These are phyloP conservation scores for Aspergillus piperis DNA, from an alignment of 2,329 filamentous ascomycete genomes.

Conservation along the genomic window DNA sequence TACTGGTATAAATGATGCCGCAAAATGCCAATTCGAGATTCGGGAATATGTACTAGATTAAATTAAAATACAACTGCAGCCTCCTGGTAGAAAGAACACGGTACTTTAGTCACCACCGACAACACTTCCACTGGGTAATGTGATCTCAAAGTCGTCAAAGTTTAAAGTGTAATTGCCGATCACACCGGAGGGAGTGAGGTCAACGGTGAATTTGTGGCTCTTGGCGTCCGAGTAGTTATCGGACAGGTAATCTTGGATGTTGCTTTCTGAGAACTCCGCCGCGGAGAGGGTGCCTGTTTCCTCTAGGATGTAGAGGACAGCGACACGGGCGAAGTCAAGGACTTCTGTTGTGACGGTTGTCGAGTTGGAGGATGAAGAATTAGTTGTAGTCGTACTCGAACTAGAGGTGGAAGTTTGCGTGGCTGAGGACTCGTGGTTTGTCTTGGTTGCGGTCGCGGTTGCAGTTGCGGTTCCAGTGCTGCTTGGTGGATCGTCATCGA, in stretches of 20 bases:
- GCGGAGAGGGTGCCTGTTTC: slow-evolving; percentile 34
- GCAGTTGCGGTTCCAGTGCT: slow-evolving; percentile 21
- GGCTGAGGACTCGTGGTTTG: slow-evolving; percentile 10
- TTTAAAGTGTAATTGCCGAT: slow-evolving; percentile 34
- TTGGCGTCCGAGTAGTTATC: slow-evolving; percentile 27
- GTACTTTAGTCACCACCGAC: slow-evolving; percentile 23
- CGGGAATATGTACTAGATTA: background rate
- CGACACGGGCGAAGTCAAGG: slow-evolving; percentile 39
- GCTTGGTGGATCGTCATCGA: slow-evolving; percentile 25
- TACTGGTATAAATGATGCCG: background rate
- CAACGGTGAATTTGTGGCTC: slow-evolving; percentile 24
- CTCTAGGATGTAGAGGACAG: slow-evolving; percentile 46
- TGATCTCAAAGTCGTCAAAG: slow-evolving; percentile 41
- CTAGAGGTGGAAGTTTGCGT: slow-evolving; percentile 19
- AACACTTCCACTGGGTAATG: slow-evolving; percentile 19
- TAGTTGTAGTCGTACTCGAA: background rate
- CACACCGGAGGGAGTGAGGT: slow-evolving; percentile 22
- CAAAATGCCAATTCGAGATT: background rate
- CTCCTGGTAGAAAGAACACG: background rate
- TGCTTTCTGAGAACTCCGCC: slow-evolving; percentile 31
- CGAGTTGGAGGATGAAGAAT: slow-evolving; percentile 2
- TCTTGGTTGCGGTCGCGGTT: slow-evolving; percentile 31
- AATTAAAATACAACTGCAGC: background rate
- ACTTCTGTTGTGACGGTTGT: slow-evolving; percentile 23
- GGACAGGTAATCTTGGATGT: slow-evolving; percentile 36